A percentile compares a stretch with the other conserved stretches of the same genome.
Conservation (phyloP, 345 rosid genomes). For the Pugionium cornutum region DNA sequence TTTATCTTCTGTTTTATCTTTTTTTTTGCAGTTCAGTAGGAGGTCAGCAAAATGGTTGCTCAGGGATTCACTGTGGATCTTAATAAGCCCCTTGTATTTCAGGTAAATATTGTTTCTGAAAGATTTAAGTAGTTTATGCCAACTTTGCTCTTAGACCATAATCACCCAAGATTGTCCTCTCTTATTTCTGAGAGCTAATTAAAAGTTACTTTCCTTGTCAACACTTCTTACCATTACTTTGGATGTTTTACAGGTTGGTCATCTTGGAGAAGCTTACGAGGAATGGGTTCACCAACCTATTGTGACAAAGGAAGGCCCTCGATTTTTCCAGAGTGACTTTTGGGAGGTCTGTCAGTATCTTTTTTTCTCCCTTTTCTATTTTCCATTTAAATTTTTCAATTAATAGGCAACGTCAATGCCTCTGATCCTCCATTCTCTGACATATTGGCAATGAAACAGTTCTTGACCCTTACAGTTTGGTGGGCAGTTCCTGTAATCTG, state of each 20-base stretch:
- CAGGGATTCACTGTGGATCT: conserved; percentile 52
- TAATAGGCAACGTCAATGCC: background rate
- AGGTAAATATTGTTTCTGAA: conserved; percentile 37
- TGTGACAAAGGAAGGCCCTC: conserved; percentile 65
- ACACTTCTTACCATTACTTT: conserved; percentile 9
- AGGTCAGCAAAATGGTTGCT: conserved; percentile 47
- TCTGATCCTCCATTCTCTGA: conserved; percentile 22
- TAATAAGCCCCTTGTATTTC: conserved; percentile 54
- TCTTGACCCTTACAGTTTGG: conserved; percentile 73
- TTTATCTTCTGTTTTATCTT: conserved; percentile 3
- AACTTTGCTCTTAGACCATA: conserved; percentile 1
- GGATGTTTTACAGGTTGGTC: conserved; percentile 61
- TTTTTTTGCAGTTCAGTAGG: conserved; percentile 1
- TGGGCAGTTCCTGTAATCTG: conserved; percentile 77
- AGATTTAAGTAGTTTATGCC: background rate
- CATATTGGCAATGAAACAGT: conserved; percentile 45
- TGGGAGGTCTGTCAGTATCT: conserved; percentile 54
- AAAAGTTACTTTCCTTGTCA: background rate
- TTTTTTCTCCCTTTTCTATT: background rate
- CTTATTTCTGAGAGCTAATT: conserved; percentile 11
- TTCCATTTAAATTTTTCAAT: background rate
- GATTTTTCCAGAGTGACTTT: conserved; percentile 58
- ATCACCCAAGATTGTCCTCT: background rate
- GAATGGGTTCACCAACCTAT: conserved; percentile 88
- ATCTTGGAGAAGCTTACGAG: conserved; percentile 77